Evolutionary conservation across 2,329 filamentous ascomycete species (phyloP).

Genomic region (Acrocalymma vagum): DNA sequence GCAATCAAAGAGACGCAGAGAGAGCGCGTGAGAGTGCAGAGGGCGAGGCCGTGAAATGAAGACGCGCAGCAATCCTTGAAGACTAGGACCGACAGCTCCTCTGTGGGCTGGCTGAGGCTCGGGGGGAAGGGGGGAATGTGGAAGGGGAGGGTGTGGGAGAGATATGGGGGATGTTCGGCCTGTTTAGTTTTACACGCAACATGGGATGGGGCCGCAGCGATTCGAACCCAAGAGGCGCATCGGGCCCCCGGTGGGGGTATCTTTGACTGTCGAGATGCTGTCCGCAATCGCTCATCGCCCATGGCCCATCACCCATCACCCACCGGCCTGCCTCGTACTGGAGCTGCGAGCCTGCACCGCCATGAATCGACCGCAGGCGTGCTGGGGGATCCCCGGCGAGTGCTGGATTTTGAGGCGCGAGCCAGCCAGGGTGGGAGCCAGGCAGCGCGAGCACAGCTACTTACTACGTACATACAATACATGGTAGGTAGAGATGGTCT

Average conservation of each 20-base stretch:
- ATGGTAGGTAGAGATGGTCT: no score
- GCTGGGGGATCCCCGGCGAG: slow-evolving; percentile 34
- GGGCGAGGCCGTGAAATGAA: no score
- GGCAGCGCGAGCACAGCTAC: slow-evolving; percentile 21
- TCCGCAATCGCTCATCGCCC: slow-evolving; percentile 20
- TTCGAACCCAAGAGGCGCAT: no score
- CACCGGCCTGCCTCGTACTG: slow-evolving; percentile 24
- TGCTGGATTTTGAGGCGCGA: slow-evolving; percentile 27
- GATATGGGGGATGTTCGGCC: slow-evolving; percentile 13
- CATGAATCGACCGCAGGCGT: slow-evolving; percentile 37
- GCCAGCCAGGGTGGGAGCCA: slow-evolving; percentile 11
- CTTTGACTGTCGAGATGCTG: slow-evolving; percentile 32
- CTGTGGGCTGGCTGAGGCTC: slow-evolving; percentile 26
- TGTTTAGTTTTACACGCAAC: slow-evolving; percentile 34
- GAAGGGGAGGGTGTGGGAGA: slow-evolving; percentile 4
- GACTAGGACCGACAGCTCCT: slow-evolving; percentile 1
- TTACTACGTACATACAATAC: no score
- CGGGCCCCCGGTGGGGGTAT: slow-evolving; percentile 34
- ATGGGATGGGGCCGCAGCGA: slow-evolving; percentile 23
- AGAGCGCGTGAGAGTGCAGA: slow-evolving; percentile 6
- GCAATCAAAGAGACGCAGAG: slow-evolving; percentile 1
- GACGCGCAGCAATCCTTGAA: no score
- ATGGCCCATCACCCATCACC: slow-evolving; percentile 32
- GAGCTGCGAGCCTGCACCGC: slow-evolving; percentile 33
- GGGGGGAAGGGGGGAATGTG: no score